Evolutionary conservation across 2,329 filamentous ascomycete species (phyloP), one percentile per base, ranked within the genome.

Genomic region (Plectosphaerella sp.): DNA sequence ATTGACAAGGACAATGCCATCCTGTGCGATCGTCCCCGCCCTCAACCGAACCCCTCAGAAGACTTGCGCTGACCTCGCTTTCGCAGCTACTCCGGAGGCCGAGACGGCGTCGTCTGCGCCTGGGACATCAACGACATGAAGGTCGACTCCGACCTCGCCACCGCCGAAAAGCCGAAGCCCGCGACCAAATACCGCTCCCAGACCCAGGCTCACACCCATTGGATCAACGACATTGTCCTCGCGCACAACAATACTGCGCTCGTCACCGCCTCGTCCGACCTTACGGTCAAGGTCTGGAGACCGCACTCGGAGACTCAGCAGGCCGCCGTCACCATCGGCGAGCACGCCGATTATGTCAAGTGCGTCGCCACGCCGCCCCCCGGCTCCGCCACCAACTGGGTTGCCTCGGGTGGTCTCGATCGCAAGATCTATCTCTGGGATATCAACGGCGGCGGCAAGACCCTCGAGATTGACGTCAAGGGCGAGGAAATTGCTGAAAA

Each of bases 311-410:
- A 73, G 22, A 55, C 64, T 35, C 64, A 70, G 22, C 78, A 86
- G 48, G 83, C 87, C 10, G 86, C 89, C 5, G 80, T 83, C 58
- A 91, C 89, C 42, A 93, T 99, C 64, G 94, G 94, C 58, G 85
- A 93, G 62, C 94, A 99, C 70, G 87, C 86, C 62, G 94, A 99
- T 75, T 99, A 97, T 66, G 92, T 96, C 65, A 99, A 97, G 72
- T 92, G 91, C 60, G 80, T 99, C 37, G 90, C 92, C 16, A 88
- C 89, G 8, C 90, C 93, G 9, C 65, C 75, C 60, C 63, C 66
- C 43, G 78, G 82, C 59, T 72, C 77, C 42, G 77, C 83, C 41
- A 81, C 84, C 51, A 85, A 87, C 61, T 99, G 93, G 93, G 88
- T 97, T 16, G 94, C 92, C 5, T 96, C 93, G 2, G 94, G 92